These are phyloP conservation scores for Musa balbisiana DNA, from an alignment of 202 grass and related monocot species.

Conservation along the genomic window DNA sequence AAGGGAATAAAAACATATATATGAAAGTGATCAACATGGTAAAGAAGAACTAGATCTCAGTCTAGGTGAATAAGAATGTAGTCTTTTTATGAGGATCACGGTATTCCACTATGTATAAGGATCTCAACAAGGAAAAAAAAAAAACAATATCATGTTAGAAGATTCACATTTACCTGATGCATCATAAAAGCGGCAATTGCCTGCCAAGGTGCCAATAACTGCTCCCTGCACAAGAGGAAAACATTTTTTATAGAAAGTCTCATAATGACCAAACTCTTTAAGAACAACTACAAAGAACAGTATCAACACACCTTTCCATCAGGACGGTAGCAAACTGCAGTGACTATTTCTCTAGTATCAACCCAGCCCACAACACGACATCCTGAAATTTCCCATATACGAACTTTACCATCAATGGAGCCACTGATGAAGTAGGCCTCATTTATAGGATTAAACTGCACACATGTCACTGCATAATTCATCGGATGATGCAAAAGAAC, in stretches of 20 bases:
- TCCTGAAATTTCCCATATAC: conserved; percentile 52
- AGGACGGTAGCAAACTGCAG: conserved; percentile 47
- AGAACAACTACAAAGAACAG: conserved; percentile 28
- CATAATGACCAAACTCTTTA: conserved; percentile 26
- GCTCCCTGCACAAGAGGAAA: neutral
- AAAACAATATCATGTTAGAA: neutral
- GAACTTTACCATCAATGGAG: conserved; percentile 58
- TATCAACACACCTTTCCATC: conserved; percentile 15
- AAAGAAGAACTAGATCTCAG: neutral
- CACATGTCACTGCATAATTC: conserved; percentile 54
- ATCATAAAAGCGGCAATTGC: conserved; percentile 16
- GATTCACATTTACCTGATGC: conserved; percentile 1
- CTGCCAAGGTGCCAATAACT: conserved; percentile 8
- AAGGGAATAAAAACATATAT: neutral
- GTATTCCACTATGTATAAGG: too few species aligned
- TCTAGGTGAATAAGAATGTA: neutral
- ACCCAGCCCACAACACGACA: conserved; percentile 49
- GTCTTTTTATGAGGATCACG: too few species aligned
- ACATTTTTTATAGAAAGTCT: conserved; percentile 3
- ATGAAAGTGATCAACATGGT: neutral
- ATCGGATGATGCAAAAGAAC: conserved; percentile 11
- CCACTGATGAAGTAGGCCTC: conserved; percentile 58
- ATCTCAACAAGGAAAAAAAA: neutral
- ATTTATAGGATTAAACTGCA: conserved; percentile 56
- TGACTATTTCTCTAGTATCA: conserved; percentile 64